Percentiles rank a stretch among this genome's conserved stretches.
These are phyloP conservation scores for Hordeum marinum DNA, from an alignment of 176 grass and related monocot species.

Conservation along the genomic window DNA sequence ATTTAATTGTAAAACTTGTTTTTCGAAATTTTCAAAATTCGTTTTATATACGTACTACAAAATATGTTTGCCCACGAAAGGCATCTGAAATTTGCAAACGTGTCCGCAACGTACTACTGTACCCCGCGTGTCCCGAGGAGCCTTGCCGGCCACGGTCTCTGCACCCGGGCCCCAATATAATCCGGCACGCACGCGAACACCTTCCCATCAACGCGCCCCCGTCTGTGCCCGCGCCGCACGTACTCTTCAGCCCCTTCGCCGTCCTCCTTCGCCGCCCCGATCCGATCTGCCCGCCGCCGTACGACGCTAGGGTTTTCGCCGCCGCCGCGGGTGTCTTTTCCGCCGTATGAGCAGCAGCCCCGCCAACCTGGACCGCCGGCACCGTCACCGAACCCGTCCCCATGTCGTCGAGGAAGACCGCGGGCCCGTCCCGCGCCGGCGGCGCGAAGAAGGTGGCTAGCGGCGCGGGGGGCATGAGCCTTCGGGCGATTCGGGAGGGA, in stretches of 20 bases:
- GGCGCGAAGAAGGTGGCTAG: constrained; percentile 13
- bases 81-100: too few relatives aligned
- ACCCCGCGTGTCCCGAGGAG: background rate
- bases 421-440: constrained; percentile 1
- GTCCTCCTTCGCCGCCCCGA: background rate
- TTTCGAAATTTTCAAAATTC: too few relatives aligned
- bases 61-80: too few relatives aligned
- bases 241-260: background rate
- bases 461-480: background rate
- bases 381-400: background rate
- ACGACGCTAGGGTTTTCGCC: background rate
- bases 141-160: background rate
- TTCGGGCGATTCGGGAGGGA: constrained; percentile 46
- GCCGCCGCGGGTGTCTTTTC: background rate
- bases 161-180: background rate
- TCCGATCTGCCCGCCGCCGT: background rate
- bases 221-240: background rate
- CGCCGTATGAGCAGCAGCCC: constrained; percentile 5
- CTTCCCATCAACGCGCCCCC: background rate
- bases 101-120: too few relatives aligned
- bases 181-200: too few relatives aligned
- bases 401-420: constrained; percentile 30
- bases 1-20: too few relatives aligned
- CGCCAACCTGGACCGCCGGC: constrained; percentile 25
- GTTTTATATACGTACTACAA: too few relatives aligned